phyloP scores from a whole-genome alignment of 257 asterid species.

The Rhazya stricta region DNA sequence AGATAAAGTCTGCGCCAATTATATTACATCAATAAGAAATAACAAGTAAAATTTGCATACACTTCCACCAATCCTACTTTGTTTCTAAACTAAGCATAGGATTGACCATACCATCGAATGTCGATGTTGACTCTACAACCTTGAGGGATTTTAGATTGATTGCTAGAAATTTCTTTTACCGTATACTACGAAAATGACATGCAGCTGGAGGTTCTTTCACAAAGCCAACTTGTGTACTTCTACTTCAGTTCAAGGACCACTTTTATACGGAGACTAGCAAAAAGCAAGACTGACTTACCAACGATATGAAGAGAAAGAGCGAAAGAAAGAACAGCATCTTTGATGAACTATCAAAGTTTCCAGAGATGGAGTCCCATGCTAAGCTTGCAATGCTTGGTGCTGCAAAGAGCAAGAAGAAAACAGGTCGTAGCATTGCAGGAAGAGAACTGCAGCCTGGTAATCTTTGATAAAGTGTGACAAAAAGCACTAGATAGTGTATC shows the following conservation, averaged over 20 bases:
- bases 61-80: not conserved
- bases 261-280: not conserved
- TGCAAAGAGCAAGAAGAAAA: slow-evolving; percentile 41
- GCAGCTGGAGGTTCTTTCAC: not conserved
- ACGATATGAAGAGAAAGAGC: slow-evolving; percentile 40
- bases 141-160: not conserved
- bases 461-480: slow-evolving; percentile 46
- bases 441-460: slow-evolving; percentile 27
- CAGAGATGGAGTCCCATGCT: slow-evolving; percentile 46
- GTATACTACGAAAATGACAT: not conserved
- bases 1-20: too few relatives aligned
- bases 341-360: slow-evolving; percentile 35
- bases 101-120: not conserved
- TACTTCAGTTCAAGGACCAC: not conserved
- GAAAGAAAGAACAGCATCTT: slow-evolving; percentile 47
- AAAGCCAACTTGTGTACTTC: slow-evolving; percentile 1
- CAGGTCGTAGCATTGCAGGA: slow-evolving; percentile 38
- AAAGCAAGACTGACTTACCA: slow-evolving; percentile 28
- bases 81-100: not conserved
- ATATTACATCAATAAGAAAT: too few relatives aligned
- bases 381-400: slow-evolving; percentile 48
- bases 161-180: not conserved
- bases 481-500: slow-evolving; percentile 40
- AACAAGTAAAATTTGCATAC: too few relatives aligned
- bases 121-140: not conserved